Conservation (phyloP, 495 filamentous ascomycete species). For the Lophium mytilinum region DNA sequence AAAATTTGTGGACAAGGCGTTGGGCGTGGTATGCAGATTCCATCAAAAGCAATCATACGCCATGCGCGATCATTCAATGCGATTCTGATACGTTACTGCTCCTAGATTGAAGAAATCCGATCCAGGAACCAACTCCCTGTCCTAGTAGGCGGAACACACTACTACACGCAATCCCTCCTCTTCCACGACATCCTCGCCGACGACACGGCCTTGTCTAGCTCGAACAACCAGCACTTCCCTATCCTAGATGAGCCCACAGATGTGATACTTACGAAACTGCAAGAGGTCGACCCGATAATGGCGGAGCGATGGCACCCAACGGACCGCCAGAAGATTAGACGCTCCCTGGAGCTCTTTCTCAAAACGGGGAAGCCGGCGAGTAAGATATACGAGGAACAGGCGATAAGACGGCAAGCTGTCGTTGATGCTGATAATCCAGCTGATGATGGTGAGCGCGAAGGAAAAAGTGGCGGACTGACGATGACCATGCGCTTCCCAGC, state of each 20-base stretch:
- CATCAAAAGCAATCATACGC: background rate
- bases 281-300: conserved; percentile 79
- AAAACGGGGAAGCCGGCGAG: conserved; percentile 71
- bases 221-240: conserved; percentile 42
- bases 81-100: background rate
- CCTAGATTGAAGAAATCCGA: conserved; percentile 64
- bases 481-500: conserved; percentile 40
- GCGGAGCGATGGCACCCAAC: conserved; percentile 90
- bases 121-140: conserved; percentile 73
- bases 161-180: conserved; percentile 83
- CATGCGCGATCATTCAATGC: too few species aligned
- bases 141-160: conserved; percentile 88
- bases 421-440: conserved; percentile 16
- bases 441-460: conserved; percentile 1
- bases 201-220: conserved; percentile 21
- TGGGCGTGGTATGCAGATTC: conserved; percentile 38
- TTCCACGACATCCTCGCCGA: conserved; percentile 60
- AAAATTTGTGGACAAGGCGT: conserved; percentile 60
- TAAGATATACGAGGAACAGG: conserved; percentile 79
- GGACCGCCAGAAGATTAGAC: conserved; percentile 79
- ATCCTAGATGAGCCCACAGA: conserved; percentile 65
- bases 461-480: background rate
- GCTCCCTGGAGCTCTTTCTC: conserved; percentile 84
- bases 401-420: conserved; percentile 19
- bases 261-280: conserved; percentile 60